Evolutionary conservation across 225 moss, liverwort and hornwort genomes (phyloP), one percentile per base, ranked within the genome.

Genomic region (Bryoerythrophyllum caledonicum): DNA sequence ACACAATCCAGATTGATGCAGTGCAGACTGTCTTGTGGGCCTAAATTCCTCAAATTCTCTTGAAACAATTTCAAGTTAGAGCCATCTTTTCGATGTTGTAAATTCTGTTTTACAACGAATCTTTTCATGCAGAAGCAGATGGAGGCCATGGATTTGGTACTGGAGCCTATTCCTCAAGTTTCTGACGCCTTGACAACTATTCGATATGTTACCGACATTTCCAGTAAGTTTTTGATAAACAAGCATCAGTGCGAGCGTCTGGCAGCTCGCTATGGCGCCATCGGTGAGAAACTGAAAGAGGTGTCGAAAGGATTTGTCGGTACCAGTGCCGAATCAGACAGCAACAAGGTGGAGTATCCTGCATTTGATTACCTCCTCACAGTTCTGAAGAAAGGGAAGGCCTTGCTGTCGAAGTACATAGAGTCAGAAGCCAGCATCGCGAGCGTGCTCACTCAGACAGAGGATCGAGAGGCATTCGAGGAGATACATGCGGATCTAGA

Each of bases 401-500:
- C 66, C n/a, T 67, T 83, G 83, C 26, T 83, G 60, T 67, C 71
- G 2, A 49, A 65, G 13, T 79, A 76, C 2, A 5, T 4, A 12
- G 62, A 62, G 19, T 2, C 25, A 27, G 48, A 20, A 58, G 71
- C 16, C 4, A 63, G 28, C 63, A 54, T 63, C 30, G 16, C 54
- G 0, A 70, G 41, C 28, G 53, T 70, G 53, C 63, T 63, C 21
- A 67, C 5, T 49, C 57, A 55, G 27, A 54, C 23, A 19, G 72
- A 72, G 44, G 16, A 67, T 21, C 61, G 54, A n/a, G 15, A 67
- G 26, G 67, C 75, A 14, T 83, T 83, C 44, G 3, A 67, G 19
- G 75, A 83, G 75, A 26, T 75, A 16, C 83, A 83, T 40, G 67
- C 19, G 8, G 78, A 82, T 11, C 34, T 82, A 8, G 70, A 78